Base-by-base conservation (phyloP, 371 early-diverging fungal species). In the Mucor circinelloides region DNA sequence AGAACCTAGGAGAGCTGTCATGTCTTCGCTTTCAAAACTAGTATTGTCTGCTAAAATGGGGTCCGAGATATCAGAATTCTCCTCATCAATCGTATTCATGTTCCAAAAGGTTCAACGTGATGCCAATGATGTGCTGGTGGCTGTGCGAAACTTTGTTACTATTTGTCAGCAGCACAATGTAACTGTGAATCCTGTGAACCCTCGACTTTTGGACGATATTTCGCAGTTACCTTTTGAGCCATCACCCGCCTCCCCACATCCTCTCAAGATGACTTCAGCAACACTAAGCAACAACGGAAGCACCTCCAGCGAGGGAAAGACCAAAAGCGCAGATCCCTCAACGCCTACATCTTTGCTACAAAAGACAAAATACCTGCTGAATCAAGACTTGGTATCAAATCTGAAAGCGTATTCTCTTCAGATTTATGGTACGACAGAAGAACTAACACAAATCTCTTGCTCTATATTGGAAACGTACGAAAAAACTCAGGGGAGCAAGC, bases 21-120 rank as follows among this genome's bases (percentile, higher is more conserved):
- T 93, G 83, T 86, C 89, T 5, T 79, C 91, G 0, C 81, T 95
- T 5, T 91, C 92, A 15, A 93, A 92, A 48, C 80, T 97, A 36
- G 87, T 93, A n/a, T 79, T 96, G 21, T 87, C 94, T 9, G 89
- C 96, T 6, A 91, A 93, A 63, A 84, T 92, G 38, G 94, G 94
- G 0, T 80, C 93, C 1, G 90, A 93, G 23, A 82, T 90, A 32
- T 56, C 67, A 8, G 82, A 90, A 21, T 90, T 91, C 87, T 48
- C 64, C 4, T 17, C 46, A 10, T 44, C 67, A 25, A 23, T 60
- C 0, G 56, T 57, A 3, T 58, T 61, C 19, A 59, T 64, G 12
- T 40, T 66, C 2, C 69, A 71, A 52, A 79, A 74, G 19, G 44
- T 78, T 1, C 73, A 74, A 62, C 69, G 68, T n/a, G 76, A 78